Evolutionary conservation across 148 eudicot species (phyloP).

Genomic region (Limonium bicolor): DNA sequence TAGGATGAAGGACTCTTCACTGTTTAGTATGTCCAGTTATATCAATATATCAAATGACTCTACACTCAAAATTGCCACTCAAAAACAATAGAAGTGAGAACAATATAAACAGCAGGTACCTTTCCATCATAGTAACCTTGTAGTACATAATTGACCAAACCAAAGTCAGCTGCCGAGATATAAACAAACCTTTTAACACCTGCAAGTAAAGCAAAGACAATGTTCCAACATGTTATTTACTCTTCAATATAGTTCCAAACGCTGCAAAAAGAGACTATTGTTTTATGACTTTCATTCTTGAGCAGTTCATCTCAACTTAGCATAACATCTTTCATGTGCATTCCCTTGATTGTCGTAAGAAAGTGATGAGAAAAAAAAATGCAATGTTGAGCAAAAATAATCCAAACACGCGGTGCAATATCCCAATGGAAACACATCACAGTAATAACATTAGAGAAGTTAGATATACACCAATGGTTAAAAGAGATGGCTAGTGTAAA

Average conservation of each 20-base stretch:
- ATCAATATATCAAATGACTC: too few species aligned
- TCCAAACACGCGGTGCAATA: too few species aligned
- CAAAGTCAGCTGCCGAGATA: conserved; percentile 79
- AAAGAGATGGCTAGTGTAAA: too few species aligned
- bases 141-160: conserved; percentile 49
- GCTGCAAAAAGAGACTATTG: not conserved
- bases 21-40: too few species aligned
- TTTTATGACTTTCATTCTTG: too few species aligned
- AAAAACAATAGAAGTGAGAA: not conserved
- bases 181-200: conserved; percentile 75
- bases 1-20: too few species aligned
- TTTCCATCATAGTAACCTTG: conserved; percentile 81
- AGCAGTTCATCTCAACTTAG: not conserved
- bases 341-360: not conserved
- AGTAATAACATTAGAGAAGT: not conserved
- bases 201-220: conserved; percentile 10
- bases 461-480: not conserved
- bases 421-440: not conserved
- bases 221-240: not conserved
- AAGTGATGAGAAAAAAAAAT: not conserved
- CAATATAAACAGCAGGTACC: conserved; percentile 20
- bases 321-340: not conserved
- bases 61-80: too few species aligned
- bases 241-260: not conserved
- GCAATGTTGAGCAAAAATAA: too few species aligned